Conservation (phyloP, 2,329 filamentous ascomycete species). For the Calonectria montana region DNA sequence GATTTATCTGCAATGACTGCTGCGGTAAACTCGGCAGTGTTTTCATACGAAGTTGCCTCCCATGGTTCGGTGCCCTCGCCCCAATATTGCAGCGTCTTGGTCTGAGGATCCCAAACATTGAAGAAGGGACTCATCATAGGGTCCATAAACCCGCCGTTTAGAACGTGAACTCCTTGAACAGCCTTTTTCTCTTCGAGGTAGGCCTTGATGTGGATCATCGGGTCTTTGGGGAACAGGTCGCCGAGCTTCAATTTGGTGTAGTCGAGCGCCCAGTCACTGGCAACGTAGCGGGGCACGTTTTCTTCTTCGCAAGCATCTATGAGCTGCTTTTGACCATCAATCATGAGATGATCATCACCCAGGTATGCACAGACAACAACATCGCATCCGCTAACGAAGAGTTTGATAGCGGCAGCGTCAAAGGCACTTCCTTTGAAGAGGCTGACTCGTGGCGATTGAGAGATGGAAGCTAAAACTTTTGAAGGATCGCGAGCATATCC, state of each 20-base stretch:
- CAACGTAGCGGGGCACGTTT: slow-evolving; percentile 52
- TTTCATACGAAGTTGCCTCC: slow-evolving; percentile 51
- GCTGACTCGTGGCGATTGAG: neutral
- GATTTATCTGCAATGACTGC: neutral
- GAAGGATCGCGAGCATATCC: neutral
- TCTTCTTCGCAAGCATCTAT: slow-evolving; percentile 52
- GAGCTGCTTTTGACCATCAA: slow-evolving; percentile 53
- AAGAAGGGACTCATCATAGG: neutral
- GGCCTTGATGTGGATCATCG: slow-evolving; percentile 52
- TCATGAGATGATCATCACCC: slow-evolving; percentile 51
- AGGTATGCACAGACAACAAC: slow-evolving; percentile 53
- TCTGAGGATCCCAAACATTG: slow-evolving; percentile 14
- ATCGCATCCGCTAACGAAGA: neutral
- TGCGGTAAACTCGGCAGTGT: slow-evolving; percentile 49
- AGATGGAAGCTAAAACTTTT: neutral
- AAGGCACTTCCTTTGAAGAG: neutral
- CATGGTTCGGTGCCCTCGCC: slow-evolving; percentile 50
- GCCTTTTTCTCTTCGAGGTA: slow-evolving; percentile 50
- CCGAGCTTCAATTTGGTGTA: slow-evolving; percentile 52
- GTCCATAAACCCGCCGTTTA: neutral
- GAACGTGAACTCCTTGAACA: slow-evolving; percentile 53
- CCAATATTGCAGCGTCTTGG: slow-evolving; percentile 46
- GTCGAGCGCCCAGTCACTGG: slow-evolving; percentile 55
- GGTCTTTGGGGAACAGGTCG: slow-evolving; percentile 51
- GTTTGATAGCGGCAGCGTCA: neutral